phyloP scores from a whole-genome alignment of 2,329 filamentous ascomycete genomes.

The Colletotrichum tropicale region DNA sequence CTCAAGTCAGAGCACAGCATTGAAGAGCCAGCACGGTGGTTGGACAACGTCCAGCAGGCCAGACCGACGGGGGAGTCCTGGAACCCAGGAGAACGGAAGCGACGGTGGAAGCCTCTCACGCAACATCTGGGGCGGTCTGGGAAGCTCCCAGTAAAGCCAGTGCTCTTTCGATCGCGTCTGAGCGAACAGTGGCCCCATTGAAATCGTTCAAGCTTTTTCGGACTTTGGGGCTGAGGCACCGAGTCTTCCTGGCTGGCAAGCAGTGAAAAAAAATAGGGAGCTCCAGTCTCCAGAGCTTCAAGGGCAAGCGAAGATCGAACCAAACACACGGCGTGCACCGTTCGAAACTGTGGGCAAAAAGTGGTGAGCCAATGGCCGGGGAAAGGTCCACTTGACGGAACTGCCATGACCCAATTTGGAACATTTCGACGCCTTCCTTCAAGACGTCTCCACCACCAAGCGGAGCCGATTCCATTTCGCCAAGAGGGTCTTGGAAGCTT shows the following conservation, averaged over 20 bases:
- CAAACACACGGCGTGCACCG: not conserved
- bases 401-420: not conserved
- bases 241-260: not conserved
- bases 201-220: not conserved
- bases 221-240: not conserved
- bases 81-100: not conserved
- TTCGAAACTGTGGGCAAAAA: not conserved
- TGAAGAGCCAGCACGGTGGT: not conserved
- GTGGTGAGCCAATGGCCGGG: not conserved
- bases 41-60: not conserved
- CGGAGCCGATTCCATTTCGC: not conserved
- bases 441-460: not conserved
- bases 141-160: not conserved
- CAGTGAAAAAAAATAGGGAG: not conserved
- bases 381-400: not conserved
- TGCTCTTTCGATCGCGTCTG: not conserved
- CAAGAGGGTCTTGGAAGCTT: slow-evolving; percentile 11
- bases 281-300: not conserved
- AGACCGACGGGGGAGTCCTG: not conserved
- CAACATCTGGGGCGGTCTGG: not conserved
- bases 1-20: not conserved
- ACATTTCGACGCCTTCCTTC: not conserved
- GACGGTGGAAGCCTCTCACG: not conserved
- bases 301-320: not conserved
- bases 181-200: not conserved